Evolutionary conservation across 352 stramenopile species (phyloP).

Genomic region (Pythium oligandrum): DNA sequence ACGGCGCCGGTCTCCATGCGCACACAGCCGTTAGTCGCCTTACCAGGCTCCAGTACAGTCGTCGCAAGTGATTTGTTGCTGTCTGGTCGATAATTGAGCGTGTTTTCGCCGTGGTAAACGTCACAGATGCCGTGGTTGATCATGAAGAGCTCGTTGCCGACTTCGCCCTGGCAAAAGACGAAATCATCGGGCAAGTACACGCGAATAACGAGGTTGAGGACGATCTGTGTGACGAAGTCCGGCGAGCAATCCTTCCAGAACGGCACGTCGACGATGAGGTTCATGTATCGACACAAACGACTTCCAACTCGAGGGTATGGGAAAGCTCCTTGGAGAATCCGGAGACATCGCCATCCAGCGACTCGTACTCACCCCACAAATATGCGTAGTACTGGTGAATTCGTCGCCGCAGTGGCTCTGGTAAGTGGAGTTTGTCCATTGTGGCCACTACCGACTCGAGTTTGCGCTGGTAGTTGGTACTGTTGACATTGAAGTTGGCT

Average conservation of each 20-base stretch:
- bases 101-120: too few species aligned
- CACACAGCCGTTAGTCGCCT: too few species aligned
- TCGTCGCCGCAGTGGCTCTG: conserved; percentile 36
- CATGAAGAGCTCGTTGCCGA: conserved; percentile 63
- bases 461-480: conserved; percentile 54
- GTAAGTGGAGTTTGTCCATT: conserved; percentile 54
- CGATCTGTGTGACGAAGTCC: conserved; percentile 64
- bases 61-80: too few species aligned
- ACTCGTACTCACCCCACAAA: conserved; percentile 63
- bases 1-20: too few species aligned
- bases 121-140: conserved; percentile 59
- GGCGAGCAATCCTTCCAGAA: conserved; percentile 50
- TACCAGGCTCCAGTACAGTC: too few species aligned
- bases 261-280: conserved; percentile 51
- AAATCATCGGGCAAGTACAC: conserved; percentile 76
- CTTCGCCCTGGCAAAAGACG: conserved; percentile 50
- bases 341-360: conserved; percentile 43
- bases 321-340: conserved; percentile 50
- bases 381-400: conserved; percentile 74
- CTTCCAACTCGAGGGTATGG: conserved; percentile 58
- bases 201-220: conserved; percentile 43
- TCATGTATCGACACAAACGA: conserved; percentile 72
- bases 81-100: too few species aligned
- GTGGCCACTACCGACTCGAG: conserved; percentile 60
- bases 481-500: conserved; percentile 55